Base-by-base conservation (phyloP, 208 protist genomes). In the Leishmania guyanensis region DNA sequence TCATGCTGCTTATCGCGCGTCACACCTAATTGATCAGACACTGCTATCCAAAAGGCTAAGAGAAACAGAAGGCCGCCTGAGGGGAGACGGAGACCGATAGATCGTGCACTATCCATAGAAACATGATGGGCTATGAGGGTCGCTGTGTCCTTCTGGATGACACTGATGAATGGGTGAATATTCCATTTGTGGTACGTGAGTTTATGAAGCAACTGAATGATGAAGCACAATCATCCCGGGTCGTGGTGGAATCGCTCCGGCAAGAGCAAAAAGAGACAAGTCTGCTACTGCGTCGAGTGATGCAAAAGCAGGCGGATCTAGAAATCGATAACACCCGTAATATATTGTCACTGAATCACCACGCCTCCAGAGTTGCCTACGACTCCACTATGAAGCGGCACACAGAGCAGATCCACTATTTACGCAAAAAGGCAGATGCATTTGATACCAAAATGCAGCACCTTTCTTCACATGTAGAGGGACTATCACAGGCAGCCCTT, bases 101-200 rank as follows among this genome's bases (percentile, higher is more conserved):
- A 39, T 51, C 26, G 9, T 66, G 29, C 26, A 68, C 26, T 29
- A 36, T 78, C 20, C 72, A 46, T 76, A 56, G 29, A 76, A 86
- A 39, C 53, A 90, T 90, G 86, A 79, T 86, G 71, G 82, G 77
- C 43, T 84, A 81, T 51, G 79, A 80, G 20, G 66, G 78, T 56
- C 62, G 81, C 29, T 76, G 79, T 29, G 68, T 82, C 51, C 75
- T 88, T 50, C 39, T 93, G 36, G 88, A 91, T 48, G 86, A 92
- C 80, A 87, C 87, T n/a, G 89, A 93, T 48, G 91, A 94, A 75
- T 97, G 93, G 93, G 81, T 91, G 1, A 95, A 95, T 73, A 94
- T 97, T 70, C 93, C 93, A 33, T 65, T 84, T 12, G 88, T 97
- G 9, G 76, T 97, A 12, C 90, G 90, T 0, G 74, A 79, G 58